These are phyloP conservation scores for Pestalotiopsis sp. DNA, from an alignment of 2,329 filamentous ascomycete genomes.

Conservation along the genomic window DNA sequence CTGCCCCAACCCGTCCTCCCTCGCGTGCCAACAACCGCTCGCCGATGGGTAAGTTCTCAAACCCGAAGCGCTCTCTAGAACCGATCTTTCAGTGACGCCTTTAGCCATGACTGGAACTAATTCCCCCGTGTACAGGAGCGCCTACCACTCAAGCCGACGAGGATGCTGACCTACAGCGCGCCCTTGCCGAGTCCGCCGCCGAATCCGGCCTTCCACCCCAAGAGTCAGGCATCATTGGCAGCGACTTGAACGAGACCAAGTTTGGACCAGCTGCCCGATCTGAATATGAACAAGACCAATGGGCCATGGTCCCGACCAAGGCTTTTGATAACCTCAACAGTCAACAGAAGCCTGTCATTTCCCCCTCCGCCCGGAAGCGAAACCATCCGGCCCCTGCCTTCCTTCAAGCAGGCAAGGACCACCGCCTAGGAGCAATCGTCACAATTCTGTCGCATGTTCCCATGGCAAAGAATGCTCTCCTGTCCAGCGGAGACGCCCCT, in stretches of 20 bases:
- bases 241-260: slow-evolving; percentile 38
- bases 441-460: slow-evolving; percentile 63
- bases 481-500: slow-evolving; percentile 41
- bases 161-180: slow-evolving; percentile 57
- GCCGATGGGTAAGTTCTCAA: slow-evolving; percentile 52
- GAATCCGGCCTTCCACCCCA: slow-evolving; percentile 51
- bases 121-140: slow-evolving; percentile 32
- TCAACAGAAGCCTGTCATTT: slow-evolving; percentile 32
- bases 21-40: slow-evolving; percentile 59
- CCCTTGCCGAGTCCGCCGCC: slow-evolving; percentile 55
- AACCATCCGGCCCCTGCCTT: slow-evolving; percentile 49
- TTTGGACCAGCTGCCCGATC: slow-evolving; percentile 62
- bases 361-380: slow-evolving; percentile 46
- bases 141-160: slow-evolving; percentile 42
- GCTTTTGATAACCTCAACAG: slow-evolving; percentile 20
- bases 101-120: slow-evolving; percentile 22
- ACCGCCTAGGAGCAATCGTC: slow-evolving; percentile 53
- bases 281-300: slow-evolving; percentile 55
- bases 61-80: slow-evolving; percentile 44
- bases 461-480: slow-evolving; percentile 54
- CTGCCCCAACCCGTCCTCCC: slow-evolving; percentile 61
- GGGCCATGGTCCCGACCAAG: slow-evolving; percentile 56
- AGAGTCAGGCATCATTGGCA: slow-evolving; percentile 50
- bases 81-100: slow-evolving; percentile 33
- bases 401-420: slow-evolving; percentile 38